These are phyloP conservation scores for Narthecium ossifragum DNA, from an alignment of 106 monocot genomes.

Conservation along the genomic window DNA sequence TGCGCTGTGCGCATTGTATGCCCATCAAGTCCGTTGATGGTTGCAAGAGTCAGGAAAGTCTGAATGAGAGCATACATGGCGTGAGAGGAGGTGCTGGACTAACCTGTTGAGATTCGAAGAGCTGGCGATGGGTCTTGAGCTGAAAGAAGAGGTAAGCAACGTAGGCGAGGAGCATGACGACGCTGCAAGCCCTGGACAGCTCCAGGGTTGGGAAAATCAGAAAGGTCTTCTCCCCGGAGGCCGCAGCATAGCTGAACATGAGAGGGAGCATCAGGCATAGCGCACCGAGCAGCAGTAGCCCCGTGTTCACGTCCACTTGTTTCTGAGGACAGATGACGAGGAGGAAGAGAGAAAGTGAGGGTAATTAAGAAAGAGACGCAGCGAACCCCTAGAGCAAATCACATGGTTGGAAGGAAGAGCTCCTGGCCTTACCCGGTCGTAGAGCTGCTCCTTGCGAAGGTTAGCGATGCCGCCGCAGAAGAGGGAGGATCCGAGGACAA, in stretches of 20 bases:
- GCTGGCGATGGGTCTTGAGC: conserved; percentile 73
- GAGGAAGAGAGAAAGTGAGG: neutral
- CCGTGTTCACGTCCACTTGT: conserved; percentile 72
- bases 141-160: conserved; percentile 82
- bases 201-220: conserved; percentile 8
- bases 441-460: conserved; percentile 48
- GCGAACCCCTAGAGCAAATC: neutral
- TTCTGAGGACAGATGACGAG: conserved; percentile 21
- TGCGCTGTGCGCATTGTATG: too few relatives aligned
- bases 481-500: conserved; percentile 76
- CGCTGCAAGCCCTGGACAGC: conserved; percentile 67
- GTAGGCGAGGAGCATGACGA: conserved; percentile 69
- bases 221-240: neutral
- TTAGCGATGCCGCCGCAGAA: conserved; percentile 55
- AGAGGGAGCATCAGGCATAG: conserved; percentile 54
- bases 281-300: conserved; percentile 47
- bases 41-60: neutral
- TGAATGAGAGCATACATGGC: neutral
- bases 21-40: too few relatives aligned
- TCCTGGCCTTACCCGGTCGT: conserved; percentile 33
- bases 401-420: neutral
- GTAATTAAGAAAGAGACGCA: neutral
- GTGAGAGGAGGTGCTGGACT: neutral
- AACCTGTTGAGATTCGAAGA: conserved; percentile 54
- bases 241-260: conserved; percentile 36